Conservation (phyloP, 306 rosid genomes). For the Glycine soja region DNA sequence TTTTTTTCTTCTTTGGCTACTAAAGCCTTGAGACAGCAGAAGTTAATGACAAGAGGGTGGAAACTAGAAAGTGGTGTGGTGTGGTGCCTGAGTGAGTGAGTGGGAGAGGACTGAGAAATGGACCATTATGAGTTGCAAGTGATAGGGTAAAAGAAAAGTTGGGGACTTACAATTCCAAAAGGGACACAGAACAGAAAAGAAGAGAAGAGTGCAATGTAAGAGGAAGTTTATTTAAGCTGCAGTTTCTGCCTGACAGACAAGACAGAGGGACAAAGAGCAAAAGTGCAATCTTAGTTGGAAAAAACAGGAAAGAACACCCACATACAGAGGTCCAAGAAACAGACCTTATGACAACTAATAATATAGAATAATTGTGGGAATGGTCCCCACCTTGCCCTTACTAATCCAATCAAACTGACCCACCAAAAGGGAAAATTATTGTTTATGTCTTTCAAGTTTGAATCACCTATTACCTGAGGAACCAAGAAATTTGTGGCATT, state of each 20-base stretch:
- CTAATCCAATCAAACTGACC: slow-evolving; percentile 78
- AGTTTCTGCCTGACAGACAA: slow-evolving; percentile 51
- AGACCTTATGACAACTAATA: slow-evolving; percentile 50
- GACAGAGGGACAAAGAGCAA: slow-evolving; percentile 40
- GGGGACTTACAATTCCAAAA: slow-evolving; percentile 45
- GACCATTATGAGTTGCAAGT: slow-evolving; percentile 39
- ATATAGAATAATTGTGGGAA: slow-evolving; percentile 54
- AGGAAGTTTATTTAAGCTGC: slow-evolving; percentile 32
- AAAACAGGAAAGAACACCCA: slow-evolving; percentile 47
- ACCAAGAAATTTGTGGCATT: slow-evolving; percentile 20
- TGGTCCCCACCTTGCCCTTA: slow-evolving; percentile 58
- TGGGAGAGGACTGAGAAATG: slow-evolving; percentile 28
- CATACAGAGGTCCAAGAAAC: slow-evolving; percentile 44
- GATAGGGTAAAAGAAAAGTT: slow-evolving; percentile 36
- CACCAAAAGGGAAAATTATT: slow-evolving; percentile 52
- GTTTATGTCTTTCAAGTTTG: slow-evolving; percentile 67
- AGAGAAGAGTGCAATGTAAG: slow-evolving; percentile 31
- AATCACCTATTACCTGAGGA: slow-evolving; percentile 52
- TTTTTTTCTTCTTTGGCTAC: slow-evolving; percentile 30
- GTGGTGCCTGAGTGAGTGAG: slow-evolving; percentile 36
- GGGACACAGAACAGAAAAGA: slow-evolving; percentile 9
- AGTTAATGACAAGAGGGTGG: slow-evolving; percentile 43
- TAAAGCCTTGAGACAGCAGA: slow-evolving; percentile 43
- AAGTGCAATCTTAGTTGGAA: slow-evolving; percentile 61
- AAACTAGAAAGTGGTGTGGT: slow-evolving; percentile 32